Evolutionary conservation across 176 grass and related monocot species (phyloP).

Genomic region (Rhipidocladum racemiflorum): DNA sequence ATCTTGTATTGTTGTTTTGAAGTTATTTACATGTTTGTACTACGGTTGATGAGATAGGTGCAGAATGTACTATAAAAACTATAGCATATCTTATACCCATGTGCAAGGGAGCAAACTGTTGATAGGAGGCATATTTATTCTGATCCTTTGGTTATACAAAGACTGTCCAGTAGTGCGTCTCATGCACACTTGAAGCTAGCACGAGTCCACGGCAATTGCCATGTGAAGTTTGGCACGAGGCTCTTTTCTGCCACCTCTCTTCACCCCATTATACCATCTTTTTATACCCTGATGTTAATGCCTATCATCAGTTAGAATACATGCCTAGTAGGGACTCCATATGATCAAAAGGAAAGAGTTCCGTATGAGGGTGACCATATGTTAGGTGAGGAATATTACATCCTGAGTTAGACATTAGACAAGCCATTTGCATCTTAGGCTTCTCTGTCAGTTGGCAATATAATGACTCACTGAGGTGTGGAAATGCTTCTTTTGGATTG

Average conservation of each 20-base stretch:
- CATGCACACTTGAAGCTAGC: not conserved
- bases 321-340: not conserved
- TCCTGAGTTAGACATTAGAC: not conserved
- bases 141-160: not conserved
- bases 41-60: not conserved
- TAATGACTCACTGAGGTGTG: not conserved
- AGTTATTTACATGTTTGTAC: constrained; percentile 1
- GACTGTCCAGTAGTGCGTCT: not conserved
- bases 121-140: not conserved
- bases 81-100: not conserved
- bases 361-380: not conserved
- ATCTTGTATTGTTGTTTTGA: not conserved
- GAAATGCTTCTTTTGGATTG: not conserved
- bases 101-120: not conserved
- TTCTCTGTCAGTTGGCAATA: constrained; percentile 4
- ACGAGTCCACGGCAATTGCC: not conserved
- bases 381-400: constrained; percentile 4
- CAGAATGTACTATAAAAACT: not conserved
- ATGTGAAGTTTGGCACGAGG: not conserved
- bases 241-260: not conserved
- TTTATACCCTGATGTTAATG: not conserved
- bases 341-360: not conserved
- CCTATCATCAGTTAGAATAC: not conserved
- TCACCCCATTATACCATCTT: not conserved
- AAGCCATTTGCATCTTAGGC: not conserved